Evolutionary conservation across 441 rosid genomes (phyloP).

Genomic region (Biscutella laevigata): DNA sequence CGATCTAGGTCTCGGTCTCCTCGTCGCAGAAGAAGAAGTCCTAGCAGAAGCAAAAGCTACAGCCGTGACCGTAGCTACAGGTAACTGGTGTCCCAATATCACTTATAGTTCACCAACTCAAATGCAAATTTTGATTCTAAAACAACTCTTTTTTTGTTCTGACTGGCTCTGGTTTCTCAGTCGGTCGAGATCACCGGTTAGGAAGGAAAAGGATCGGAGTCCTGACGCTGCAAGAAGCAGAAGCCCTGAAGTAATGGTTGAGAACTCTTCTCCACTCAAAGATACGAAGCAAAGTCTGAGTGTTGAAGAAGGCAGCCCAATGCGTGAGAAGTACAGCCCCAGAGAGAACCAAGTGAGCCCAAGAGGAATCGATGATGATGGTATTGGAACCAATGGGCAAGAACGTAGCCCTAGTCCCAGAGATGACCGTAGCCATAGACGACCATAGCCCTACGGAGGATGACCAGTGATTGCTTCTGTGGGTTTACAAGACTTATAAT

Average conservation of each 20-base stretch:
- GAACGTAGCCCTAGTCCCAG: conserved; percentile 27
- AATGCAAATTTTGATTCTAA: background rate
- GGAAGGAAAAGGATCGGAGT: conserved; percentile 48
- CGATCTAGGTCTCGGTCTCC: conserved; percentile 44
- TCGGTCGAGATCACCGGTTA: conserved; percentile 57
- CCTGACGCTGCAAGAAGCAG: conserved; percentile 36
- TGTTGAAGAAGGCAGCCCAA: conserved; percentile 42
- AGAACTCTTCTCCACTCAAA: conserved; percentile 32
- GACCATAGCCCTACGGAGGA: conserved; percentile 38
- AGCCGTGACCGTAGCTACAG: conserved; percentile 56
- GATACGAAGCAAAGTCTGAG: conserved; percentile 40
- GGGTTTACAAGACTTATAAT: background rate
- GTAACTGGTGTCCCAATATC: conserved; percentile 11
- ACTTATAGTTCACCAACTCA: background rate
- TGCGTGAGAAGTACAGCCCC: conserved; percentile 20
- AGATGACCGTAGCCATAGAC: conserved; percentile 33
- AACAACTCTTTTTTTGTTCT: background rate
- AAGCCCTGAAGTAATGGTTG: conserved; percentile 41
- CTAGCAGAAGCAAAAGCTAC: conserved; percentile 50
- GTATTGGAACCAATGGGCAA: conserved; percentile 31
- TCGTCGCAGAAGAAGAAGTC: conserved; percentile 21
- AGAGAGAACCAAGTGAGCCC: conserved; percentile 38
- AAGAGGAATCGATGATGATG: conserved; percentile 31
- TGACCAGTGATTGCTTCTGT: background rate
- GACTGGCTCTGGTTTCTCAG: conserved; percentile 20